Evolutionary conservation across 169 alveolate species (phyloP).

Genomic region (Plasmodium yoelii): DNA sequence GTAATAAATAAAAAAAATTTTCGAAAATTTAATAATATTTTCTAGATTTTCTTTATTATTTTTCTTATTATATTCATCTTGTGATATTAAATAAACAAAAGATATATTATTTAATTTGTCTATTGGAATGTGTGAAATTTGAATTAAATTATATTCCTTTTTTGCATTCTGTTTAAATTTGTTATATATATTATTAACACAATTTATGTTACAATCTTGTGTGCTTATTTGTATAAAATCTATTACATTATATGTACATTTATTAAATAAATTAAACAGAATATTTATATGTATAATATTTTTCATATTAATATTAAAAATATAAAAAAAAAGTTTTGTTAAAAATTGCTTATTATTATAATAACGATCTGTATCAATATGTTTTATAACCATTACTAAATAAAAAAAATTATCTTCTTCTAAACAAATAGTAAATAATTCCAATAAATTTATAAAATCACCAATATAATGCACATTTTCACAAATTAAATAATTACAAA

Average conservation of each 20-base stretch:
- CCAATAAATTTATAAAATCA: slow-evolving; percentile 52
- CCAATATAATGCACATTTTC: slow-evolving; percentile 58
- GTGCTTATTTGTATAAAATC: slow-evolving; percentile 5
- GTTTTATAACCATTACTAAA: slow-evolving; percentile 15
- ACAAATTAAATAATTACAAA: slow-evolving; percentile 55
- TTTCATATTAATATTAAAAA: slow-evolving; percentile 48
- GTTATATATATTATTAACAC: not conserved
- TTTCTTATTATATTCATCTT: slow-evolving; percentile 59
- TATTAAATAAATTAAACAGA: slow-evolving; percentile 33
- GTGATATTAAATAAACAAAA: slow-evolving; percentile 56
- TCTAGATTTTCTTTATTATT: slow-evolving; percentile 16
- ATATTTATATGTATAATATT: slow-evolving; percentile 36
- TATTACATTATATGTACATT: slow-evolving; percentile 34
- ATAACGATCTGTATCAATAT: slow-evolving; percentile 21
- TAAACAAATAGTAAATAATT: slow-evolving; percentile 25
- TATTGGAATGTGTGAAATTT: slow-evolving; percentile 11
- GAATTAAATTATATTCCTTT: slow-evolving; percentile 22
- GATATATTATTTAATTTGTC: slow-evolving; percentile 31
- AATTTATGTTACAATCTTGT: not conserved
- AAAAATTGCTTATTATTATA: slow-evolving; percentile 29
- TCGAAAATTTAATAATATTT: slow-evolving; percentile 24
- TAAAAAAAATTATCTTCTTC: slow-evolving; percentile 20
- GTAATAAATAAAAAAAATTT: slow-evolving; percentile 40
- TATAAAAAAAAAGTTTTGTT: slow-evolving; percentile 37
- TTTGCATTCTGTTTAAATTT: not conserved